A percentile compares a stretch with the other conserved stretches of the same genome.
Conservation (phyloP, 2,329 filamentous ascomycete genomes). For the Monosporascus sp. region DNA sequence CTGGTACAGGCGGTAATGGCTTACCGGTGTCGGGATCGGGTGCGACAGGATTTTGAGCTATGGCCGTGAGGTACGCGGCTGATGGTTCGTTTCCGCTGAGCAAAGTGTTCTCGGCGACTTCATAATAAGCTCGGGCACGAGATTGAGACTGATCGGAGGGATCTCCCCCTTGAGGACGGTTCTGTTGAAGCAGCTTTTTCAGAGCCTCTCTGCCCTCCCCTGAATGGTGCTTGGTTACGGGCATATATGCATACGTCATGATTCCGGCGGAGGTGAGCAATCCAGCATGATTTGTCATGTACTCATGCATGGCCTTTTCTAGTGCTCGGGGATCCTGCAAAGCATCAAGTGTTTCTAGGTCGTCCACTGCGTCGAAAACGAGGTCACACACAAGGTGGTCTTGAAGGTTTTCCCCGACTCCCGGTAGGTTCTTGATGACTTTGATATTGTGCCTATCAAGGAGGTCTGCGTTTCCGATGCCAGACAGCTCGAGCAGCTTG, state of each 20-base stretch:
- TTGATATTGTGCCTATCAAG: conserved; percentile 6
- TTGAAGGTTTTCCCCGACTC: conserved; percentile 18
- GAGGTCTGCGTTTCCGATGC: conserved; percentile 16
- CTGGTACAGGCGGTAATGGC: conserved; percentile 1
- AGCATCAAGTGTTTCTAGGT: conserved; percentile 10
- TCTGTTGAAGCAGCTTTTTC: conserved; percentile 2
- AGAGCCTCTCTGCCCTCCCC: conserved; percentile 1
- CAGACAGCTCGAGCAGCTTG: conserved; percentile 35
- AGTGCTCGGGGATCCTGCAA: conserved; percentile 9
- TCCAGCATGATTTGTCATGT: conserved; percentile 5
- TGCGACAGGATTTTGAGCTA: conserved; percentile 4
- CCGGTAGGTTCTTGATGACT: conserved; percentile 7
- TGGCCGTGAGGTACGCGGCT: conserved; percentile 4
- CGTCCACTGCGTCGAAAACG: conserved; percentile 6
- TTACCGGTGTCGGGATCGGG: conserved; percentile 5
- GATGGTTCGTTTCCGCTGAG: conserved; percentile 8
- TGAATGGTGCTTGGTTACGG: background rate
- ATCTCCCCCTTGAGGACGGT: background rate
- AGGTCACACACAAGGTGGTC: conserved; percentile 13
- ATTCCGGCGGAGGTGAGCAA: conserved; percentile 8
- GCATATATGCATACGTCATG: conserved; percentile 14
- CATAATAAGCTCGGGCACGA: conserved; percentile 3
- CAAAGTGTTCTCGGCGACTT: conserved; percentile 8
- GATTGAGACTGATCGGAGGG: background rate
- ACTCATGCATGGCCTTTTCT: conserved; percentile 10